Conservation (phyloP, 208 protist genomes). For the Tritrichomonas musculus region DNA sequence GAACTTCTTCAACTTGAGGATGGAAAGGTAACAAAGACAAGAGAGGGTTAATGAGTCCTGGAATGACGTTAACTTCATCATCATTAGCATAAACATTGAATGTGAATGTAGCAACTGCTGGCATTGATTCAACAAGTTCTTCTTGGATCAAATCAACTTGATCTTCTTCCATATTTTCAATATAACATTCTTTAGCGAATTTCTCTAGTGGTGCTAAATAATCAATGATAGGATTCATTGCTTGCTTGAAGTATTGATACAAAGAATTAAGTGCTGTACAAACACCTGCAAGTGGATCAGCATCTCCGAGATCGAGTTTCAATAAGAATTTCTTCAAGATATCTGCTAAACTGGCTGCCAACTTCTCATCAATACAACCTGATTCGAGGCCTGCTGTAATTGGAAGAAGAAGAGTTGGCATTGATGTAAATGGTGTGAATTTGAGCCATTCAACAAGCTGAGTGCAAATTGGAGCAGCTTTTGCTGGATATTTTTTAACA, state of each 20-base stretch:
- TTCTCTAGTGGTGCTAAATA: neutral
- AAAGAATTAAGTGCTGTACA: neutral
- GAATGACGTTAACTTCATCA: neutral
- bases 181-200: neutral
- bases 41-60: neutral
- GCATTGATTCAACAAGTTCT: neutral
- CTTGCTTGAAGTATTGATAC: neutral
- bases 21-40: neutral
- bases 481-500: neutral
- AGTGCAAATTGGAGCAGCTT: neutral
- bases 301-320: neutral
- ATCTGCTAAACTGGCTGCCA: neutral
- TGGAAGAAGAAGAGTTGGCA: neutral
- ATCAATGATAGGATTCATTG: neutral
- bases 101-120: neutral
- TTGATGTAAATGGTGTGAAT: no score
- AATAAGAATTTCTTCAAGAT: neutral
- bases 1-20: neutral
- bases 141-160: neutral
- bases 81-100: conserved; percentile 15
- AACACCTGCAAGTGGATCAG: neutral
- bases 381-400: neutral
- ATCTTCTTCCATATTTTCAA: neutral
- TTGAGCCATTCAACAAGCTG: neutral
- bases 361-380: neutral